Conservation (phyloP, 192 early-diverging fungal genomes). For the Backusella australiensis region DNA sequence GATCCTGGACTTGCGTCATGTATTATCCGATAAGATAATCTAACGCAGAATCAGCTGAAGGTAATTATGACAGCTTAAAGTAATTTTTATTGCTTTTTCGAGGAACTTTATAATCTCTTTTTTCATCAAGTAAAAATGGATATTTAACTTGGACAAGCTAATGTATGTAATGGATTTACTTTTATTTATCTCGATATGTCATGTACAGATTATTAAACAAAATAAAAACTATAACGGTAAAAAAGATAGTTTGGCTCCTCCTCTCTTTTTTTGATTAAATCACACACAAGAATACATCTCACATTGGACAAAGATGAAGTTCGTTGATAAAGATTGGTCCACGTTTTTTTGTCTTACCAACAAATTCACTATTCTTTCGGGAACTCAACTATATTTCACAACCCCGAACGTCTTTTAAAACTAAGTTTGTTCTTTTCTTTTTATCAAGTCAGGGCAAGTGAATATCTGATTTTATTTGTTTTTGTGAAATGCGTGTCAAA, state of each 20-base stretch:
- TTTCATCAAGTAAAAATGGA: background rate
- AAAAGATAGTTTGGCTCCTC: background rate
- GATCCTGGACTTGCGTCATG: background rate
- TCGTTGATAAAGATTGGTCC: constrained; percentile 3
- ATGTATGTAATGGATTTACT: background rate
- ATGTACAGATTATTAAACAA: background rate
- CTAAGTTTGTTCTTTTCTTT: background rate
- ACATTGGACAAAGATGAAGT: background rate
- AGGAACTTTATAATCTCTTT: background rate
- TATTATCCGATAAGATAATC: background rate
- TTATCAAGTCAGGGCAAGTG: background rate
- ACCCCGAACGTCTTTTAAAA: background rate
- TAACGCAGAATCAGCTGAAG: background rate
- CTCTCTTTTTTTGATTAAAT: background rate
- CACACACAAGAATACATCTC: background rate
- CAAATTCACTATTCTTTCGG: constrained; percentile 2
- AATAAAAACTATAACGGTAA: background rate
- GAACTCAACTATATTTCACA: background rate
- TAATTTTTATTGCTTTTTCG: background rate
- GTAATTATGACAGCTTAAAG: background rate
- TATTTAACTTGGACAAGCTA: background rate
- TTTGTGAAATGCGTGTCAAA: background rate
- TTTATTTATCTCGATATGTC: background rate
- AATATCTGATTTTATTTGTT: background rate
- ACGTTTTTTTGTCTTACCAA: constrained; percentile 8